Evolutionary conservation across 1,139 yeast species (phyloP).

Genomic region (Candida sp.): DNA sequence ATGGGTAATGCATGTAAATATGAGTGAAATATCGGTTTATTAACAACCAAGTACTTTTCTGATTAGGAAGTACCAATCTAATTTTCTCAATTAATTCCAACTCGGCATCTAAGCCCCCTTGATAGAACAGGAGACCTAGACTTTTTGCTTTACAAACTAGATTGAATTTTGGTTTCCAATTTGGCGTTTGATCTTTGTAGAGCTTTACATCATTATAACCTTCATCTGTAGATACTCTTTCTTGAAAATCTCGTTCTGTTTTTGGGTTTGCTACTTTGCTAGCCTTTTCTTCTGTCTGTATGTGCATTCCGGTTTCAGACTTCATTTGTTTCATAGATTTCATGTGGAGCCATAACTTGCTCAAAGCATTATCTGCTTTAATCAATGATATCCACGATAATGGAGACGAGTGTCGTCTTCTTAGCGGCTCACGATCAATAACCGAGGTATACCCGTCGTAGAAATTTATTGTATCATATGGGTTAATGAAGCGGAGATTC

Average conservation of each 20-base stretch:
- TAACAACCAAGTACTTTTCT: constrained; percentile 42
- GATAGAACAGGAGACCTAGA: constrained; percentile 27
- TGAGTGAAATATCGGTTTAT: constrained; percentile 42
- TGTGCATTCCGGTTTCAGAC: not conserved
- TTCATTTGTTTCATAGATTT: constrained; percentile 6
- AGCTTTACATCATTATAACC: constrained; percentile 19
- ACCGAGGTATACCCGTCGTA: constrained; percentile 27
- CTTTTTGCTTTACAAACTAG: constrained; percentile 22
- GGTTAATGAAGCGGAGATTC: constrained; percentile 11
- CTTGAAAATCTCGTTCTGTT: constrained; percentile 9
- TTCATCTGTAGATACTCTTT: constrained; percentile 14
- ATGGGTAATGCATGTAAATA: constrained; percentile 46
- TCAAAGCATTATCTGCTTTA: constrained; percentile 20
- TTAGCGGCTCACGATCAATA: constrained; percentile 19
- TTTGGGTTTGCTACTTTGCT: constrained; percentile 4
- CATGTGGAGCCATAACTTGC: constrained; percentile 12
- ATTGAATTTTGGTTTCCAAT: constrained; percentile 4
- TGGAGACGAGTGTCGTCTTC: constrained; percentile 28
- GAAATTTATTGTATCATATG: constrained; percentile 29
- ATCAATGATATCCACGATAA: constrained; percentile 33
- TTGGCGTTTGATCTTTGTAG: constrained; percentile 11
- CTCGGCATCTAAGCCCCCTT: constrained; percentile 30
- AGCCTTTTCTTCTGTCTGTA: constrained; percentile 2
- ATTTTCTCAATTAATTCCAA: constrained; percentile 28
- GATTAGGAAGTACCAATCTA: constrained; percentile 39